Conservation (phyloP, 768 basidiomycete species). For the Psilocybe azurescens region DNA sequence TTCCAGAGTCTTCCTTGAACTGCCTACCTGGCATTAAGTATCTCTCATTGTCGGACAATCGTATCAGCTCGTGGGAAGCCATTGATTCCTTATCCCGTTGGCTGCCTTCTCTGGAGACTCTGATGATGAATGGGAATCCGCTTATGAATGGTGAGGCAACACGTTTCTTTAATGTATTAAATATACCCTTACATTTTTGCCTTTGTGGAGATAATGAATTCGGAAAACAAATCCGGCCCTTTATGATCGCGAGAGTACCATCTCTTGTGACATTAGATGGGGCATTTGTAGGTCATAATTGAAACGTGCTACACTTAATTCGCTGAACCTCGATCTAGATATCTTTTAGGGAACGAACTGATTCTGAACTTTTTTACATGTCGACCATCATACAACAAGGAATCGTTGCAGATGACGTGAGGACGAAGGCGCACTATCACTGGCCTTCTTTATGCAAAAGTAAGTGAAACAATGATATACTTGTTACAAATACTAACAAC, state of each 20-base stretch:
- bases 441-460: slow-evolving; percentile 70
- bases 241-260: slow-evolving; percentile 73
- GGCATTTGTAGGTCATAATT: slow-evolving; percentile 50
- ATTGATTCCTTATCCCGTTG: slow-evolving; percentile 70
- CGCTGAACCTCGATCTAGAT: slow-evolving; percentile 50
- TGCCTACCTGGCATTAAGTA: slow-evolving; percentile 49
- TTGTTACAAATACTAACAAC: slow-evolving; percentile 8
- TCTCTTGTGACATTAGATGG: slow-evolving; percentile 68
- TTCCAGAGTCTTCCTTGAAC: slow-evolving; percentile 31
- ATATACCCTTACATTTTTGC: slow-evolving; percentile 3
- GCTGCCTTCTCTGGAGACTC: slow-evolving; percentile 69
- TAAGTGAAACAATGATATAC: slow-evolving; percentile 36
- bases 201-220: slow-evolving; percentile 38
- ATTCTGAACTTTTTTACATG: slow-evolving; percentile 85
- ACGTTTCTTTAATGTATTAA: slow-evolving; percentile 3
- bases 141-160: slow-evolving; percentile 54
- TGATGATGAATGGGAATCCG: slow-evolving; percentile 70
- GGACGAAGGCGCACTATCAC: slow-evolving; percentile 59
- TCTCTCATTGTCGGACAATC: slow-evolving; percentile 69
- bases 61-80: slow-evolving; percentile 59
- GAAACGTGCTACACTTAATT: slow-evolving; percentile 8
- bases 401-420: slow-evolving; percentile 46
- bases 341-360: slow-evolving; percentile 69
- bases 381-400: slow-evolving; percentile 61
- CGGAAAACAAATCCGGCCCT: slow-evolving; percentile 53